Percentiles rank a stretch among this genome's conserved stretches.
Conservation (phyloP, 345 rosid species). For the Eucalyptus cloeziana region DNA sequence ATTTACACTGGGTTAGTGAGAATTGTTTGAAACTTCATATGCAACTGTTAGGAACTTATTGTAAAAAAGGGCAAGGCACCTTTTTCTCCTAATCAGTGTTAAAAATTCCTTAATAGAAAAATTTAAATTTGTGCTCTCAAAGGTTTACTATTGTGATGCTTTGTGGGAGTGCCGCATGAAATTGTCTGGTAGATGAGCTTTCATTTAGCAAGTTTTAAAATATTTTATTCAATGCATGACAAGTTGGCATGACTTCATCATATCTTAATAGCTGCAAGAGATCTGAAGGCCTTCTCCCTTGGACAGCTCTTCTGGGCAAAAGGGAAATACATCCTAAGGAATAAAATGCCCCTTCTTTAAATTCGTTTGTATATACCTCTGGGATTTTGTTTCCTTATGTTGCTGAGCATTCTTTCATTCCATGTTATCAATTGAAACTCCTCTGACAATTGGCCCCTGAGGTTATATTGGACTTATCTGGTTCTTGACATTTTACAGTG, state of each 20-base stretch:
- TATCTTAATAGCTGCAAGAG: not conserved
- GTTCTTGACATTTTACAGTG: slow-evolving; percentile 18
- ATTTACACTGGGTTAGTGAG: not conserved
- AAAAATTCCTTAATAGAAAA: not conserved
- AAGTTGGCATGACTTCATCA: not conserved
- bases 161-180: not conserved
- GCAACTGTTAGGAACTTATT: not conserved
- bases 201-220: not conserved
- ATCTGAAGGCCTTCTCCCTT: not conserved
- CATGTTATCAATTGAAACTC: not conserved
- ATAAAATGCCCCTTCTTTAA: not conserved
- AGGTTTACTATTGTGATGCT: not conserved
- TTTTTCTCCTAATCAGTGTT: not conserved
- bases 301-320: not conserved
- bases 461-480: not conserved
- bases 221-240: not conserved
- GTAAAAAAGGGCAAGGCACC: not conserved
- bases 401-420: not conserved
- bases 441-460: not conserved
- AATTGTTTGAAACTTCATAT: not conserved
- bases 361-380: not conserved
- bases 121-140: not conserved
- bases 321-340: not conserved
- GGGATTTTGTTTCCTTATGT: not conserved
- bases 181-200: not conserved